Evolutionary conservation across 2,329 filamentous ascomycete species (phyloP).

Genomic region (Colletotrichum neosansevieriae): DNA sequence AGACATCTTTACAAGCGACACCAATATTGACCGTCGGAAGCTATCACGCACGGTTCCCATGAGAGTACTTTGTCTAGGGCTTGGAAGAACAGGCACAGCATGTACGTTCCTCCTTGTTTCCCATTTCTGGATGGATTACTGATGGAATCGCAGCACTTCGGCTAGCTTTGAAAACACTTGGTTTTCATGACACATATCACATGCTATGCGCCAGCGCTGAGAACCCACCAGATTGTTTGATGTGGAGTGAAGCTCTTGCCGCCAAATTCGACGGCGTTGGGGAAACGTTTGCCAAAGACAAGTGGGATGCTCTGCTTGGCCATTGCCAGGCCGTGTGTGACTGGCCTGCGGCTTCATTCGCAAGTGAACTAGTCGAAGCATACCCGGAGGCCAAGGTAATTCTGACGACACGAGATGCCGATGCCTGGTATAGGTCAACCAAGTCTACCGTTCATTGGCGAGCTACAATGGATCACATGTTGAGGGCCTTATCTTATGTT

Average conservation of each 20-base stretch:
- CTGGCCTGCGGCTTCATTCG: slow-evolving; percentile 40
- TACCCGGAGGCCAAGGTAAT: slow-evolving; percentile 53
- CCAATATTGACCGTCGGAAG: slow-evolving; percentile 74
- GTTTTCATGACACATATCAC: slow-evolving; percentile 37
- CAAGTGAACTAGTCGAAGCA: slow-evolving; percentile 45
- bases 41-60: slow-evolving; percentile 77
- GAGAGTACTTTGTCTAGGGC: slow-evolving; percentile 77
- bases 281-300: slow-evolving; percentile 35
- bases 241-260: slow-evolving; percentile 77
- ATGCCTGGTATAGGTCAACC: slow-evolving; percentile 45
- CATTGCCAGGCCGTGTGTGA: slow-evolving; percentile 45
- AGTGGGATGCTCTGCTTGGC: slow-evolving; percentile 51
- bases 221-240: slow-evolving; percentile 57
- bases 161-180: slow-evolving; percentile 48
- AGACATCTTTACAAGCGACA: slow-evolving; percentile 74
- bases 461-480: slow-evolving; percentile 40
- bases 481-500: slow-evolving; percentile 45
- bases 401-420: slow-evolving; percentile 47
- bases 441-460: slow-evolving; percentile 46
- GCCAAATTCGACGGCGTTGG: slow-evolving; percentile 57
- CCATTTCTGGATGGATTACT: no score
- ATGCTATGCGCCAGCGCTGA: slow-evolving; percentile 33
- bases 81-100: slow-evolving; percentile 78
- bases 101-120: slow-evolving; percentile 53
- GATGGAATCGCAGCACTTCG: slow-evolving; percentile 44